Evolutionary conservation across 108 stramenopile species (phyloP).

Genomic region (Bacterosira constricta): DNA sequence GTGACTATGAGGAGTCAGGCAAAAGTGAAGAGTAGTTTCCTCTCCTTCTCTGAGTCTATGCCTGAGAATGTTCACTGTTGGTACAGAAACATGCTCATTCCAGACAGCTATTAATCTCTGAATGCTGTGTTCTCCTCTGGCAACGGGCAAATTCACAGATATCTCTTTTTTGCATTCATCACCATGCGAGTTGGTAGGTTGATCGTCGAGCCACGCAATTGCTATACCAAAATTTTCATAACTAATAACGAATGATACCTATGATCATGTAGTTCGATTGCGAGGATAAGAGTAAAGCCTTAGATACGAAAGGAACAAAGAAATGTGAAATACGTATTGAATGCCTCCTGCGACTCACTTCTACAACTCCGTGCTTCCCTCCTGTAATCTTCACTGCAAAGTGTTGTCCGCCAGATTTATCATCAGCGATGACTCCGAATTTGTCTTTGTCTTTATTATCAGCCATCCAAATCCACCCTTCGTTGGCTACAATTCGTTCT

Average conservation of each 20-base stretch:
- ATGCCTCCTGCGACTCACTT: too few relatives aligned
- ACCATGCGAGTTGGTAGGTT: neutral
- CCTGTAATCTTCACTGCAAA: conserved; percentile 28
- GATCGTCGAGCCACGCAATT: conserved; percentile 33
- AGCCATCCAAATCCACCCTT: conserved; percentile 40
- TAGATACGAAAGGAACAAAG: neutral
- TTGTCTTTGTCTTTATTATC: conserved; percentile 45
- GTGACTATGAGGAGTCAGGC: conserved; percentile 34
- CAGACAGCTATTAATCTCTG: conserved; percentile 24
- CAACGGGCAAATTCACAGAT: neutral
- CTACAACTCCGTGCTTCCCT: conserved; percentile 30
- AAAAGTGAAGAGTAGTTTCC: conserved; percentile 32
- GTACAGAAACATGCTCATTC: conserved; percentile 19
- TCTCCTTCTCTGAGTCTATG: conserved; percentile 19
- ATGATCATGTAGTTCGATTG: too few relatives aligned
- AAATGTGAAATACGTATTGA: too few relatives aligned
- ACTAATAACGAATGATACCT: conserved; percentile 25
- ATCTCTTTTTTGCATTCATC: conserved; percentile 17
- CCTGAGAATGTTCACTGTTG: conserved; percentile 20
- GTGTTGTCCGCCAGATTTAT: conserved; percentile 23
- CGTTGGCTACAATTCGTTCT: conserved; percentile 1
- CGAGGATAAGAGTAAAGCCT: neutral
- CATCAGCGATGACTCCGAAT: conserved; percentile 34
- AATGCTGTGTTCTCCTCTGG: conserved; percentile 1
- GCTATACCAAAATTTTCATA: conserved; percentile 47